phyloP scores from a whole-genome alignment of 345 rosid genomes.

The Linum lewisii region DNA sequence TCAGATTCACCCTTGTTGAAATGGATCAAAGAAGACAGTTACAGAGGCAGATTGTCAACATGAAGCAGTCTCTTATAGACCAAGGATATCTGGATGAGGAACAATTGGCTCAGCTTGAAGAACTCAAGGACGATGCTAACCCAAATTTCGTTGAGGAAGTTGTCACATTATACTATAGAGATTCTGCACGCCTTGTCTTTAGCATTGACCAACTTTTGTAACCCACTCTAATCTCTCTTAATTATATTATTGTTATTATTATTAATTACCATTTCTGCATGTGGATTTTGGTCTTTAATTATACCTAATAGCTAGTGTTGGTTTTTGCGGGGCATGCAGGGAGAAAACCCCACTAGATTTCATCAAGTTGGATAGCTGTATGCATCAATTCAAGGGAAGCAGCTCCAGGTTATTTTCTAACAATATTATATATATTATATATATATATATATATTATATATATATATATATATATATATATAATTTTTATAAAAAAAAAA shows the following conservation, averaged over 20 bases:
- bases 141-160: constrained; percentile 72
- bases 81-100: constrained; percentile 59
- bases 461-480: no score
- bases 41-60: constrained; percentile 37
- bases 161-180: constrained; percentile 52
- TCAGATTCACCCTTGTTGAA: constrained; percentile 1
- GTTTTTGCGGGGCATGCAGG: constrained; percentile 27
- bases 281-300: no score
- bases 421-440: neutral
- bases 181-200: constrained; percentile 41
- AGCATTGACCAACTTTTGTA: constrained; percentile 51
- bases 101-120: constrained; percentile 60
- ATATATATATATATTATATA: constrained; percentile 15
- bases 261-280: no score
- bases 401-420: constrained; percentile 69
- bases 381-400: constrained; percentile 97
- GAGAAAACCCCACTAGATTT: constrained; percentile 50
- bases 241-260: no score
- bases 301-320: no score
- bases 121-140: constrained; percentile 60
- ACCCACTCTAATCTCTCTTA: neutral
- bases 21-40: constrained; percentile 38
- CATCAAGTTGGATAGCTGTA: constrained; percentile 51
- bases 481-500: no score
- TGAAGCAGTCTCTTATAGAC: constrained; percentile 61